Base-by-base conservation (phyloP, 257 asterid species). In the Orobanche coerulescens region DNA sequence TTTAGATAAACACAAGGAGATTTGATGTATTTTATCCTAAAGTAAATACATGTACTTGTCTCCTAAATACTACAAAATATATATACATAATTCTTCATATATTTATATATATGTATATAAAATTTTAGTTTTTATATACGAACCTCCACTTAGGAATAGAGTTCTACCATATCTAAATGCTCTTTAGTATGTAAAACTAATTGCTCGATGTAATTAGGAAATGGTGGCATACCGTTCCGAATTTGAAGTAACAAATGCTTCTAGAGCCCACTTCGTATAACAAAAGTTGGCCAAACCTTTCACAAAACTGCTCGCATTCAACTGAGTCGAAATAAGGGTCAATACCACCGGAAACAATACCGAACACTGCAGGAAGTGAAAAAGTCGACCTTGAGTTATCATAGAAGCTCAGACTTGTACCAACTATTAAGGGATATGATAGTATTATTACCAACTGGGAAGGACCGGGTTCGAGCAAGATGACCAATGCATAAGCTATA, bases 181-280 rank as follows among this genome's bases (percentile, higher is more conserved):
- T n/a, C n/a, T n/a, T n/a, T n/a, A n/a, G n/a, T n/a, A n/a, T n/a
- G n/a, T n/a, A n/a, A n/a, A n/a, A n/a, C n/a, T n/a, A n/a, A n/a
- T n/a, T n/a, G n/a, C n/a, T n/a, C n/a, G n/a, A n/a, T n/a, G 7
- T 30, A 30, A 30, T 30, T 30, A 43, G 7, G 50, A 47, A 31
- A 33, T 15, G 14, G 64, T 34, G 60, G 18, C 75, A 4, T 75
- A 91, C 98, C 84, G 69, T 62, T 88, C 90, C 13, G 98, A 79
- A 62, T 91, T 91, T 64, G 86, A 88, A 4, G 88, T 81, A 15
- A 91, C 95, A 49, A 91, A 88, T 15, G 95, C 96, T 73, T 91
- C 95, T 12, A 91, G 78, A 7, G 98, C 96, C 98, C 98, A 91
- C 80, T 81, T 85, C 2, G 98, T 88, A 67, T 83, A 91, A 66